Conservation (phyloP, 192 early-diverging fungal species). For the Ambispora gerdemannii region DNA sequence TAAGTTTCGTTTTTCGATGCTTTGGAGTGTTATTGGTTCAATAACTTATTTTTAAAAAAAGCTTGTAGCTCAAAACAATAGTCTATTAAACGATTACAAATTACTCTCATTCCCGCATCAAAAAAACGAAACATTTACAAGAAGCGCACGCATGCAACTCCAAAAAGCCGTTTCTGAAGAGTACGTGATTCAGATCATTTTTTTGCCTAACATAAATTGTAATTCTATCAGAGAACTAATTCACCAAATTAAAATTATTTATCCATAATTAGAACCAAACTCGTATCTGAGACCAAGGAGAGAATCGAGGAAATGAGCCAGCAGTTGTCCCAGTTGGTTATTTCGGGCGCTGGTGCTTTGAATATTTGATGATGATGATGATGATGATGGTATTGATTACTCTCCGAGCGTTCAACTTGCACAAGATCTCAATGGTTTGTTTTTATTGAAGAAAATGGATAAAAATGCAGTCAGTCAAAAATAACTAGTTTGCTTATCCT, state of each 20-base stretch:
- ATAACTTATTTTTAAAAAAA: neutral
- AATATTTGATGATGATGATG: neutral
- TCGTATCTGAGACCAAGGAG: neutral
- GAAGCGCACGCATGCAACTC: neutral
- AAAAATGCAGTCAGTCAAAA: neutral
- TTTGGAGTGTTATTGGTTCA: neutral
- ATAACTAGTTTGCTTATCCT: too few species aligned
- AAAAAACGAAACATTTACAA: neutral
- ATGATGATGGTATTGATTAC: too few species aligned
- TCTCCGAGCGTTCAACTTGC: too few species aligned
- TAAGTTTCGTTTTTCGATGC: neutral
- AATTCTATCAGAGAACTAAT: neutral
- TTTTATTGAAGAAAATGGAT: neutral
- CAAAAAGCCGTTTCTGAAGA: neutral
- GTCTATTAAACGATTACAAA: slow-evolving; percentile 3
- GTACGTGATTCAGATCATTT: too few species aligned
- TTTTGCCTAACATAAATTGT: too few species aligned
- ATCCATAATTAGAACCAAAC: neutral
- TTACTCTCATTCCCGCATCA: neutral
- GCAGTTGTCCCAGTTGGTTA: neutral
- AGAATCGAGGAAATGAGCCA: neutral
- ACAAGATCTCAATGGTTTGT: too few species aligned
- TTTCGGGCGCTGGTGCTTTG: neutral
- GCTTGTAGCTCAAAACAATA: neutral
- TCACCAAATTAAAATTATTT: neutral